phyloP scores from a whole-genome alignment of 2,329 filamentous ascomycete species.

The Penicillium capsulatum region DNA sequence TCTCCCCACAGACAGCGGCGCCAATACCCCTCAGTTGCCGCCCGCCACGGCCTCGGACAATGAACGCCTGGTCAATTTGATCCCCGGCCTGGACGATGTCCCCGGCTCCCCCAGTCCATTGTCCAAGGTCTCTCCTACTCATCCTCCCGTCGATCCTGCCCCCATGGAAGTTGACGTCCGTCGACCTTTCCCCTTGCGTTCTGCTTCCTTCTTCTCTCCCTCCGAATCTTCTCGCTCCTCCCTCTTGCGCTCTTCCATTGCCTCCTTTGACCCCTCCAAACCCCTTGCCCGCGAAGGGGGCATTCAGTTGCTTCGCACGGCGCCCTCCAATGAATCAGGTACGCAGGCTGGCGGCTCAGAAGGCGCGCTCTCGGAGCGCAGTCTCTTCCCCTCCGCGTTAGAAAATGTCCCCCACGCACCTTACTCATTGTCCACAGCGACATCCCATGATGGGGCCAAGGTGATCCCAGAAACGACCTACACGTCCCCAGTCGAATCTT shows the following conservation, averaged over 20 bases:
- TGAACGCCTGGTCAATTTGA: conserved; percentile 32
- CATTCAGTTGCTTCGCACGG: conserved; percentile 18
- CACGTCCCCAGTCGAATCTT: conserved; percentile 21
- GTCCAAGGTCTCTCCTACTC: conserved; percentile 30
- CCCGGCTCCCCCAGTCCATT: conserved; percentile 26
- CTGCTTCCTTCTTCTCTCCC: conserved; percentile 26
- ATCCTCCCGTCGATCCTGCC: conserved; percentile 28
- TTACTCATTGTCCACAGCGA: conserved; percentile 18
- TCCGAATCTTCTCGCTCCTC: conserved; percentile 23
- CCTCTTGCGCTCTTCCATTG: conserved; percentile 26
- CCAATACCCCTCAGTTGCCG: conserved; percentile 36
- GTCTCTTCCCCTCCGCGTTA: conserved; percentile 27
- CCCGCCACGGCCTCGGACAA: conserved; percentile 28
- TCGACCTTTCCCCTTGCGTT: conserved; percentile 29
- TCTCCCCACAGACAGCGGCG: conserved; percentile 49
- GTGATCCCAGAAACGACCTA: conserved; percentile 22
- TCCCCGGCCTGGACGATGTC: conserved; percentile 29
- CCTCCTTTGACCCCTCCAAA: conserved; percentile 23
- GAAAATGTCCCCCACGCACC: conserved; percentile 24
- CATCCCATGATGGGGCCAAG: conserved; percentile 18
- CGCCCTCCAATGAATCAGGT: conserved; percentile 24
- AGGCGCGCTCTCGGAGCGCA: conserved; percentile 22
- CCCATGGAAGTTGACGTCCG: conserved; percentile 39
- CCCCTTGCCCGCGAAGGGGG: conserved; percentile 20
- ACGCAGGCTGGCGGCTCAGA: conserved; percentile 16